Evolutionary conservation across 1,284 basidiomycete species (phyloP).

Genomic region (Tilletia setariae): DNA sequence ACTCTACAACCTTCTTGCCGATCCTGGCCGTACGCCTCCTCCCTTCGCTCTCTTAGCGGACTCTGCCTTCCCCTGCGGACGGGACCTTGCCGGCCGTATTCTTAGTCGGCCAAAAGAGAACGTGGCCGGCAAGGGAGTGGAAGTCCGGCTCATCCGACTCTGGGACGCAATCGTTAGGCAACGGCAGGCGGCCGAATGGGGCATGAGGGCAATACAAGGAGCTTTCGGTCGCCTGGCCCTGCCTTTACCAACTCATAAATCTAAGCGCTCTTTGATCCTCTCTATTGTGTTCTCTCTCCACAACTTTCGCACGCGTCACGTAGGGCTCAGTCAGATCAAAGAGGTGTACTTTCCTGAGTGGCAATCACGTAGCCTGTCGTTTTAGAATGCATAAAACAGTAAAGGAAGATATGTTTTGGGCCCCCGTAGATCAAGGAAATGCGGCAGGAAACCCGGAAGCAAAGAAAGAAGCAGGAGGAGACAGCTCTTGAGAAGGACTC

Average conservation of each 20-base stretch:
- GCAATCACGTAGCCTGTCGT: not conserved
- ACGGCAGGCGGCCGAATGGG: not conserved
- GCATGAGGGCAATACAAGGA: not conserved
- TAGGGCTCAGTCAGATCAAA: not conserved
- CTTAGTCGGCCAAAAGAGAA: not conserved
- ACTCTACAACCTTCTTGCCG: not conserved
- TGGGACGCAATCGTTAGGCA: not conserved
- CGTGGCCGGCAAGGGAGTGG: not conserved
- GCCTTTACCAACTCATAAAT: not conserved
- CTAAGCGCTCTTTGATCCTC: not conserved
- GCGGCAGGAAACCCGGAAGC: not conserved
- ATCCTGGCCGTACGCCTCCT: not conserved
- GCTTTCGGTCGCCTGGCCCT: constrained; percentile 1
- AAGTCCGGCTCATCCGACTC: not conserved
- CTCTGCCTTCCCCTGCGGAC: not conserved
- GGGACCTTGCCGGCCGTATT: not conserved
- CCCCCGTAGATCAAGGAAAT: too few relatives aligned
- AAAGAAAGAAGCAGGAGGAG: not conserved
- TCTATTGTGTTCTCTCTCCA: not conserved
- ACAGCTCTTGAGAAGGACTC: too few relatives aligned
- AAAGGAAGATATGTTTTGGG: too few relatives aligned
- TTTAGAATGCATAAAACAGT: too few relatives aligned
- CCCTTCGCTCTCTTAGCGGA: not conserved
- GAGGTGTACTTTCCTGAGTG: not conserved
- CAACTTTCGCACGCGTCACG: not conserved